phyloP scores from a whole-genome alignment of 2,329 filamentous ascomycete species.

The Thielaviopsis punctulata region DNA sequence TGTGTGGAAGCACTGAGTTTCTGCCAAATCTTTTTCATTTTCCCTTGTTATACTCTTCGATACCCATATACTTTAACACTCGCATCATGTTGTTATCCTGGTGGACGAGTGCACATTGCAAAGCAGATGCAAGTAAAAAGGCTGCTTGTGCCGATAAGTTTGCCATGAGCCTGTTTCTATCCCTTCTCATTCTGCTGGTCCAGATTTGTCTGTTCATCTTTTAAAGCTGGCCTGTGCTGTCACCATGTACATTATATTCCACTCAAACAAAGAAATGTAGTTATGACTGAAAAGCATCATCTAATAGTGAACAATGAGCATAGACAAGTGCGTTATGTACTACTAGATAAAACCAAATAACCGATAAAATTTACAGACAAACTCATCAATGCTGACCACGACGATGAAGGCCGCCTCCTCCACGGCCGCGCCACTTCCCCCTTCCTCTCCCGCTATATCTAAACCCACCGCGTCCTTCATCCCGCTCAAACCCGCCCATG shows the following conservation, averaged over 20 bases:
- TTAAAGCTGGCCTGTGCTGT: background rate
- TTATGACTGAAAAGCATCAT: background rate
- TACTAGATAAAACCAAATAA: background rate
- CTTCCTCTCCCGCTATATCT: constrained; percentile 20
- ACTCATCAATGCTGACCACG: constrained; percentile 18
- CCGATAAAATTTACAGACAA: background rate
- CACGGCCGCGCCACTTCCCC: constrained; percentile 23
- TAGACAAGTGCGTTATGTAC: background rate
- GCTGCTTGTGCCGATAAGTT: background rate
- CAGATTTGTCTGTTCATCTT: background rate
- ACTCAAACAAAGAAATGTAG: background rate
- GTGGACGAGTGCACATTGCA: background rate
- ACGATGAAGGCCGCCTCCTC: constrained; percentile 19
- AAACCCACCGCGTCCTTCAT: constrained; percentile 17
- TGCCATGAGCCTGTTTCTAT: background rate
- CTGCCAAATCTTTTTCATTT: background rate
- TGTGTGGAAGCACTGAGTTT: constrained; percentile 19
- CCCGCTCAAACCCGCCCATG: constrained; percentile 21
- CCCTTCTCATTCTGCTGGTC: background rate
- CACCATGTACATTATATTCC: background rate
- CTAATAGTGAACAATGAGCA: background rate
- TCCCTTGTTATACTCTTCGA: background rate
- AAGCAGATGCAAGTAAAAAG: background rate
- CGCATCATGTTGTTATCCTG: background rate
- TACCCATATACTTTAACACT: background rate